Evolutionary conservation across 768 basidiomycete genomes (phyloP).

Genomic region (Trametes cubensis): DNA sequence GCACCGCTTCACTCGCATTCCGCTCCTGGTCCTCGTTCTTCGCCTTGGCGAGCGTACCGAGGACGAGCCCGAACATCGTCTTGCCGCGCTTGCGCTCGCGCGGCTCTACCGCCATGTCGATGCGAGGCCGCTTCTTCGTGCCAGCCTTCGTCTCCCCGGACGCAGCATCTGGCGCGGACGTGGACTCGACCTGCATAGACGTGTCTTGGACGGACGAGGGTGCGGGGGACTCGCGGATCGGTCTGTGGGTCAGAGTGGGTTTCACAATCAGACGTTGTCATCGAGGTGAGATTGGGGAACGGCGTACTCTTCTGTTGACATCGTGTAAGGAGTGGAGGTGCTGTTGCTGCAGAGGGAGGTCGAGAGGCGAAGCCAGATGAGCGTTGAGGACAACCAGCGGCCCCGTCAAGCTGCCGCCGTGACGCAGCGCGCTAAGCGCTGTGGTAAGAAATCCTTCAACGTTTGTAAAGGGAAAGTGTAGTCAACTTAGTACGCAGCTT

Average conservation of each 20-base stretch:
- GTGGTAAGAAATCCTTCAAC: too few relatives aligned
- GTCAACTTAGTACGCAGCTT: too few relatives aligned
- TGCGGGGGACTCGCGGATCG: conserved; percentile 14
- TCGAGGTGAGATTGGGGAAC: neutral
- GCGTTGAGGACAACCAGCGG: conserved; percentile 8
- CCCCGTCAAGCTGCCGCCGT: too few relatives aligned
- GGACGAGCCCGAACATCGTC: conserved; percentile 82
- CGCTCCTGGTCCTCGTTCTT: conserved; percentile 86
- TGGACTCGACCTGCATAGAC: conserved; percentile 27
- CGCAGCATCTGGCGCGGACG: conserved; percentile 17
- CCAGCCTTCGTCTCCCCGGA: conserved; percentile 32
- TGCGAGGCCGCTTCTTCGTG: conserved; percentile 67
- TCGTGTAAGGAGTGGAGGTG: neutral
- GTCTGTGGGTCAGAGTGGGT: neutral
- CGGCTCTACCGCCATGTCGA: conserved; percentile 60
- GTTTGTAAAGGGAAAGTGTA: too few relatives aligned
- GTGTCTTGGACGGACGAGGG: conserved; percentile 24
- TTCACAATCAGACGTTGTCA: neutral
- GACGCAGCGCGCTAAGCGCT: too few relatives aligned
- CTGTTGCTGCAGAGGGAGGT: neutral
- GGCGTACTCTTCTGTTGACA: conserved; percentile 24
- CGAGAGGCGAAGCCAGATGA: neutral
- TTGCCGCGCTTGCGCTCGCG: conserved; percentile 83
- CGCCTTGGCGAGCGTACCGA: conserved; percentile 85
- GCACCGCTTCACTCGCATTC: conserved; percentile 82